phyloP scores from a whole-genome alignment of 164 flowering plant species.

The Hamamelis virginiana region DNA sequence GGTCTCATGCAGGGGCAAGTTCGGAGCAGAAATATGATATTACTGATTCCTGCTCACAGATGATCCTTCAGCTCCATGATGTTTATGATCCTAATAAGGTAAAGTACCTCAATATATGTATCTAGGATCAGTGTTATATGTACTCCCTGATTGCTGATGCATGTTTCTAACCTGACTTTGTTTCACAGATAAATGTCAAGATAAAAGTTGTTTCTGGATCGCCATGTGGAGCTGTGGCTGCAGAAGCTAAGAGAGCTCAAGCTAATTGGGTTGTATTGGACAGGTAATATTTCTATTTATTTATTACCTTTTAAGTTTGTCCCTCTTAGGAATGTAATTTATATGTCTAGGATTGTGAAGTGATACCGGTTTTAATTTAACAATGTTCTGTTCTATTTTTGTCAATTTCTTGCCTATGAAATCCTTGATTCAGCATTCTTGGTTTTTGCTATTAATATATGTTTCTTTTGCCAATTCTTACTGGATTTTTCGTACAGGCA shows the following conservation, averaged over 20 bases:
- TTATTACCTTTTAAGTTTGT: too few relatives aligned
- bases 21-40: slow-evolving; percentile 78
- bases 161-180: neutral
- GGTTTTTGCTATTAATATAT: neutral
- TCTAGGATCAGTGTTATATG: neutral
- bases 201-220: slow-evolving; percentile 81
- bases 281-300: slow-evolving; percentile 50
- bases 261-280: slow-evolving; percentile 94
- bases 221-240: slow-evolving; percentile 91
- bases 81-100: slow-evolving; percentile 96
- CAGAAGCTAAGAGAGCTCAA: slow-evolving; percentile 72
- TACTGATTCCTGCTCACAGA: slow-evolving; percentile 89
- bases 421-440: neutral
- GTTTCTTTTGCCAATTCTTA: neutral
- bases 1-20: slow-evolving; percentile 50
- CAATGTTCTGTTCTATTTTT: neutral
- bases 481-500: slow-evolving; percentile 33
- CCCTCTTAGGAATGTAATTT: too few relatives aligned
- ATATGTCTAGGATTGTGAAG: too few relatives aligned
- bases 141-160: neutral
- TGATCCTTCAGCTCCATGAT: slow-evolving; percentile 95
- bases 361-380: neutral
- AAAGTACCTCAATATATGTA: neutral
- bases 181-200: slow-evolving; percentile 75
- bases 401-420: neutral